These are phyloP conservation scores for Tolypocladium endophyticum DNA, from an alignment of 2,329 filamentous ascomycete species.

Conservation along the genomic window DNA sequence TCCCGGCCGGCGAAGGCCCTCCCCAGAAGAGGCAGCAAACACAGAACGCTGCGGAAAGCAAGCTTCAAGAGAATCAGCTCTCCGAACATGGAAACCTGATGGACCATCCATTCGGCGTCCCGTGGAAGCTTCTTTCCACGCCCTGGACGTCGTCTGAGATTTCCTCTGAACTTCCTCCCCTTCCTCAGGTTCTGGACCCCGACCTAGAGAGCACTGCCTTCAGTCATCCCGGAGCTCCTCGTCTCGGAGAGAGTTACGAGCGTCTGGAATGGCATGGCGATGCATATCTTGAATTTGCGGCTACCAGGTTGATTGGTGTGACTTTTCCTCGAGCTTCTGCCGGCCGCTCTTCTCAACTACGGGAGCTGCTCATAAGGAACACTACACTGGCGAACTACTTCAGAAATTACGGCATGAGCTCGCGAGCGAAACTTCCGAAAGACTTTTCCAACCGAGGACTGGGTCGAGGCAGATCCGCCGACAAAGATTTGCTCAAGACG, in stretches of 20 bases:
- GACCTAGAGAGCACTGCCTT: conserved; percentile 53
- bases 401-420: conserved; percentile 58
- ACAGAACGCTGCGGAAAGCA: neutral
- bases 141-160: conserved; percentile 43
- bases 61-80: neutral
- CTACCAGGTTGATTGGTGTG: conserved; percentile 63
- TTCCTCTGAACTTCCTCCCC: conserved; percentile 35
- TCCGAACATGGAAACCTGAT: neutral
- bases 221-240: conserved; percentile 46
- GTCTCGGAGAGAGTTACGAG: conserved; percentile 49
- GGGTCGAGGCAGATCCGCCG: conserved; percentile 20
- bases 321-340: conserved; percentile 56
- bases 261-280: conserved; percentile 84
- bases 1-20: neutral
- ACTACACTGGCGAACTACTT: conserved; percentile 63
- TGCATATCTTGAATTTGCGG: conserved; percentile 69
- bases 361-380: conserved; percentile 75
- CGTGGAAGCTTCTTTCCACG: conserved; percentile 15
- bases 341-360: conserved; percentile 63
- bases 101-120: neutral
- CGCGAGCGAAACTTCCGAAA: conserved; percentile 46
- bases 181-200: conserved; percentile 51
- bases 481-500: conserved; percentile 57
- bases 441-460: conserved; percentile 23
- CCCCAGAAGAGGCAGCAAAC: conserved; percentile 4